These are phyloP conservation scores for Bipolaris oryzae DNA, from an alignment of 2,329 filamentous ascomycete species.

Conservation along the genomic window DNA sequence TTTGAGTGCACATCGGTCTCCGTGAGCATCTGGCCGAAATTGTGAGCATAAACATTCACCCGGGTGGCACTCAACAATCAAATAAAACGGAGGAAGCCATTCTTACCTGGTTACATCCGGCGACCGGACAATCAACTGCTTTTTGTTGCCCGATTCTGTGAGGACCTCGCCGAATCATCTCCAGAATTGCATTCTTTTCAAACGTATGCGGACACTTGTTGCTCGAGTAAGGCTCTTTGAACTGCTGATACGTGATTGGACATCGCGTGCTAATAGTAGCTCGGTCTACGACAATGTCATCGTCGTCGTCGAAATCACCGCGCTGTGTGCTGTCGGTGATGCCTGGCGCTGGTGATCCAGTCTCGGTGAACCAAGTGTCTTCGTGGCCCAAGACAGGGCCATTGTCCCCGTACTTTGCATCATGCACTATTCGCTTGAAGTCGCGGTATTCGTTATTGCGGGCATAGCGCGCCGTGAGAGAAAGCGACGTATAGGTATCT, in stretches of 20 bases:
- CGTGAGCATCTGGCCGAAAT: conserved; percentile 36
- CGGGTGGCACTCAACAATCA: no score
- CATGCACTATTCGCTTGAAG: conserved; percentile 67
- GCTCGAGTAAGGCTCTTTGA: conserved; percentile 71
- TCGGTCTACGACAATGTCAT: conserved; percentile 71
- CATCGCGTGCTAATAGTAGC: conserved; percentile 71
- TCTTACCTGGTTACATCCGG: conserved; percentile 63
- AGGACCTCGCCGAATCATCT: conserved; percentile 53
- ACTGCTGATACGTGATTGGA: conserved; percentile 68
- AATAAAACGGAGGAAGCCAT: neutral
- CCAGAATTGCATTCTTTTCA: conserved; percentile 67
- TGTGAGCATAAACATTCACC: conserved; percentile 6
- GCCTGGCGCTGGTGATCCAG: conserved; percentile 52
- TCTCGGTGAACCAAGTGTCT: conserved; percentile 67
- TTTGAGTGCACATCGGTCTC: conserved; percentile 38
- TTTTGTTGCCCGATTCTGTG: conserved; percentile 36
- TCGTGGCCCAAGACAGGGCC: conserved; percentile 61
- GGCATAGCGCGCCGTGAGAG: conserved; percentile 57
- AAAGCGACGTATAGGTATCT: conserved; percentile 51
- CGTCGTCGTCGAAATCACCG: conserved; percentile 58
- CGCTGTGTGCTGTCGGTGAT: conserved; percentile 41
- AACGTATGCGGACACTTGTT: conserved; percentile 74
- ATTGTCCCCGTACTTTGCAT: conserved; percentile 62
- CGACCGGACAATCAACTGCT: conserved; percentile 64
- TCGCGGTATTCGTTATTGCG: conserved; percentile 64